phyloP scores from a whole-genome alignment of 2,329 filamentous ascomycete species.

The Triangularia verruculosa region DNA sequence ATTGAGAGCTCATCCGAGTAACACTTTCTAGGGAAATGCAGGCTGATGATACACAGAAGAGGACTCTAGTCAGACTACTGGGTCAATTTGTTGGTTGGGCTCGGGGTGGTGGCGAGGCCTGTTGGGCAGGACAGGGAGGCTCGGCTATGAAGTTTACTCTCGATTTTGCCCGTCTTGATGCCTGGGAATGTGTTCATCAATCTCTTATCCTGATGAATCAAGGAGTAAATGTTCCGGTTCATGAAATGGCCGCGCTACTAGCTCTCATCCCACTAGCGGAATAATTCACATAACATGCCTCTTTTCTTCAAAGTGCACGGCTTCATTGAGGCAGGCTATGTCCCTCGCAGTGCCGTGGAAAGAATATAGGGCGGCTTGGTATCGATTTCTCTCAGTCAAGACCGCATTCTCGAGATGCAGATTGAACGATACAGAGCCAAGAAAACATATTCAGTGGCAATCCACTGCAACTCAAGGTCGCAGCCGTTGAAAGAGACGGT shows the following conservation, averaged over 20 bases:
- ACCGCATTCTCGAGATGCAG: not conserved
- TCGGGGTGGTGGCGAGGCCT: slow-evolving; percentile 20
- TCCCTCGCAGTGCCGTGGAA: too few relatives aligned
- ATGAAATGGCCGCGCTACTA: not conserved
- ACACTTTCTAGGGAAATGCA: slow-evolving; percentile 24
- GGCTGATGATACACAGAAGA: slow-evolving; percentile 12
- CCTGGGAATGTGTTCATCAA: too few relatives aligned
- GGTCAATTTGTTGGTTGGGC: slow-evolving; percentile 29
- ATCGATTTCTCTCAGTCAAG: not conserved
- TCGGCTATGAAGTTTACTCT: not conserved
- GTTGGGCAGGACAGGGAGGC: not conserved
- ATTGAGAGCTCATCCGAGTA: slow-evolving; percentile 28
- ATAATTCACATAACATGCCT: not conserved
- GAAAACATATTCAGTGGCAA: not conserved
- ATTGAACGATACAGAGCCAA: not conserved
- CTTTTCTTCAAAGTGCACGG: not conserved
- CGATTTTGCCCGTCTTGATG: too few relatives aligned
- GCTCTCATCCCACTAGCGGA: slow-evolving; percentile 1
- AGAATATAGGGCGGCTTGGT: not conserved
- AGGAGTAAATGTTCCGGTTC: not conserved
- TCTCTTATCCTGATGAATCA: not conserved
- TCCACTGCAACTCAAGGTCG: not conserved
- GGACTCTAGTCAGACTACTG: slow-evolving; percentile 25
- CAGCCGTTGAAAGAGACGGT: not conserved
- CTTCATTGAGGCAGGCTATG: not conserved